Percentiles rank a stretch among this genome's conserved stretches.
Conservation (phyloP, 1,139 yeast genomes). For the Hyphopichia fennica region DNA sequence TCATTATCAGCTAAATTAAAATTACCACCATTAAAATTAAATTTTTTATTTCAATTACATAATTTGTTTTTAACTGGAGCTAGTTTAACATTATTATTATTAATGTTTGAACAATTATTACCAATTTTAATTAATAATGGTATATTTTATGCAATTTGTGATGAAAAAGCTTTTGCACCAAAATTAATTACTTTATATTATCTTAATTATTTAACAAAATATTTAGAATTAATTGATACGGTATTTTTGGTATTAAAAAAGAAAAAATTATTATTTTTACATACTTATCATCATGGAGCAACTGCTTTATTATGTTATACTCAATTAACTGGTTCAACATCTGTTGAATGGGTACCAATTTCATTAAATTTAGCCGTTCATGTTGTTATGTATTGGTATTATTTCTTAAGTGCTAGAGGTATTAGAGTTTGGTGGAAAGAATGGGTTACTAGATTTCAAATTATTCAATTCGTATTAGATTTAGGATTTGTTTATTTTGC, state of each 20-base stretch:
- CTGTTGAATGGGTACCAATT: conserved; percentile 96
- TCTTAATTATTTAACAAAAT: conserved; percentile 75
- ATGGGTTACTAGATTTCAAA: conserved; percentile 97
- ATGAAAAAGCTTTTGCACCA: conserved; percentile 79
- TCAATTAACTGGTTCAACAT: conserved; percentile 85
- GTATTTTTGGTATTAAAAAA: conserved; percentile 87
- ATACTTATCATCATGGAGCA: conserved; percentile 98
- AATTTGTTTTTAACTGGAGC: conserved; percentile 72
- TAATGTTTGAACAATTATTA: conserved; percentile 79
- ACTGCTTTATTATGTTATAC: conserved; percentile 95
- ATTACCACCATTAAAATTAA: conserved; percentile 69
- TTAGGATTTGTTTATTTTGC: conserved; percentile 90
- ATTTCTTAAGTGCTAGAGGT: conserved; percentile 90
- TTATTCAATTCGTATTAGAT: conserved; percentile 89
- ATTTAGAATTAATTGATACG: conserved; percentile 86
- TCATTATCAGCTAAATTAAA: conserved; percentile 45
- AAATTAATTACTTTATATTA: conserved; percentile 81
- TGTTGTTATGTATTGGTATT: conserved; percentile 98
- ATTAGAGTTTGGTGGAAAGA: conserved; percentile 99
- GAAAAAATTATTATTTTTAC: conserved; percentile 87
- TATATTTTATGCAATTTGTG: conserved; percentile 80
- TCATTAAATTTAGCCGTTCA: conserved; percentile 87
- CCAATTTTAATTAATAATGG: conserved; percentile 83
- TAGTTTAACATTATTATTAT: conserved; percentile 64
- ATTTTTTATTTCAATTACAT: conserved; percentile 63